Conservation (phyloP, 768 basidiomycete species). For the Leucocoprinus birnbaumii region DNA sequence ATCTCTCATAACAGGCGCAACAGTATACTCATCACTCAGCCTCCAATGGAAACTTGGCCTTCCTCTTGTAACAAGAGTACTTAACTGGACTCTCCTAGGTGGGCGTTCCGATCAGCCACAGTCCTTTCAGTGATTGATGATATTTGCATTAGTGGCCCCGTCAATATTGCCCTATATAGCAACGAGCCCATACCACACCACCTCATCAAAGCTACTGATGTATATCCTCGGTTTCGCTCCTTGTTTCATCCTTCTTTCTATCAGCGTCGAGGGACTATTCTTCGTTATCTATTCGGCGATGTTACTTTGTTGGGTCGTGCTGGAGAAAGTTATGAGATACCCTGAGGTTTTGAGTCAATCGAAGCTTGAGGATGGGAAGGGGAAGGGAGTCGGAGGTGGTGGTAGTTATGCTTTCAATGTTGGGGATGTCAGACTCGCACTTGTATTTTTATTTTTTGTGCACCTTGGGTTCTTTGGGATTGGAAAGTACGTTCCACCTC, state of each 20-base stretch:
- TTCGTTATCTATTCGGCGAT: slow-evolving; percentile 66
- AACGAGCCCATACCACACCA: slow-evolving; percentile 29
- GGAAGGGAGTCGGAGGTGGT: background rate
- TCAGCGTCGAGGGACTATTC: slow-evolving; percentile 81
- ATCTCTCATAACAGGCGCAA: slow-evolving; percentile 45
- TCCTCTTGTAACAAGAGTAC: slow-evolving; percentile 53
- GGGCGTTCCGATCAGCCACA: slow-evolving; percentile 16
- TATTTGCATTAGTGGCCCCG: slow-evolving; percentile 35
- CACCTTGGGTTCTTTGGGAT: slow-evolving; percentile 87
- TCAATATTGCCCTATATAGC: slow-evolving; percentile 50
- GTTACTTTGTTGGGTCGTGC: slow-evolving; percentile 61
- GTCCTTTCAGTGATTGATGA: background rate
- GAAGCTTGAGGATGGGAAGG: background rate
- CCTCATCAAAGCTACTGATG: slow-evolving; percentile 50
- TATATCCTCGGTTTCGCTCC: slow-evolving; percentile 73
- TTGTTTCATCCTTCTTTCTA: slow-evolving; percentile 77
- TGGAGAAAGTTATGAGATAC: slow-evolving; percentile 12
- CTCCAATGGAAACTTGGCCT: slow-evolving; percentile 68
- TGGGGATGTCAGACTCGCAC: slow-evolving; percentile 68
- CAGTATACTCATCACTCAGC: slow-evolving; percentile 52
- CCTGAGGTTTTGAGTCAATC: background rate
- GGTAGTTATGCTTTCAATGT: slow-evolving; percentile 40
- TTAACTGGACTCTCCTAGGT: slow-evolving; percentile 70
- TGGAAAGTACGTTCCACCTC: slow-evolving; percentile 62
- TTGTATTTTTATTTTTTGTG: slow-evolving; percentile 85